Conservation (phyloP, 2,329 filamentous ascomycete species). For the Blastomyces emzantsi region DNA sequence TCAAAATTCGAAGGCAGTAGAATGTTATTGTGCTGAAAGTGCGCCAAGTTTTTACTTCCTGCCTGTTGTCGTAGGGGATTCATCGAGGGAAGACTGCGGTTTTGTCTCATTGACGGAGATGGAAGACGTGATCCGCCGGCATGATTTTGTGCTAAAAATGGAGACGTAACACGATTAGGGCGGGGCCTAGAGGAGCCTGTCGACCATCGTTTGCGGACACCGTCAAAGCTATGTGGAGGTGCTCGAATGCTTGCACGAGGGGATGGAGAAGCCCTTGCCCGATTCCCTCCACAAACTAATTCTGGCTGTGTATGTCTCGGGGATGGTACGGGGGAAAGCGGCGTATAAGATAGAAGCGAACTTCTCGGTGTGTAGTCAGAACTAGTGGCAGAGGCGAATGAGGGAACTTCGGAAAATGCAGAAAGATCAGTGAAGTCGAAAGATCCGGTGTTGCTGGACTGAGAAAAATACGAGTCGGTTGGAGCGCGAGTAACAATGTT, state of each 20-base stretch:
- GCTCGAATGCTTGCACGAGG: constrained; percentile 59
- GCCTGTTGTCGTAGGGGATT: background rate
- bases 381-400: constrained; percentile 37
- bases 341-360: constrained; percentile 59
- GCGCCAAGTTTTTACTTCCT: background rate
- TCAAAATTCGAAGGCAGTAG: constrained; percentile 44
- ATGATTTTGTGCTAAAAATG: constrained; percentile 8
- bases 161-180: constrained; percentile 36
- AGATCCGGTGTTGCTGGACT: constrained; percentile 50
- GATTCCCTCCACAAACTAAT: constrained; percentile 46
- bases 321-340: constrained; percentile 64
- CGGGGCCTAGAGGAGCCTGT: constrained; percentile 60
- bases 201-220: constrained; percentile 64
- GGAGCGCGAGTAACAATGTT: constrained; percentile 44
- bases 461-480: constrained; percentile 64
- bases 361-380: constrained; percentile 55
- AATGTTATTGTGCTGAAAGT: constrained; percentile 17
- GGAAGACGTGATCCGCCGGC: constrained; percentile 5
- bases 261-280: constrained; percentile 62
- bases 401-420: constrained; percentile 62
- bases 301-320: constrained; percentile 58
- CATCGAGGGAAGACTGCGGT: constrained; percentile 1
- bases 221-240: constrained; percentile 62
- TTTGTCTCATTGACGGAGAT: constrained; percentile 10
- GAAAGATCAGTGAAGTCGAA: constrained; percentile 58